A percentile compares a stretch with the other conserved stretches of the same genome.
Conservation (phyloP, 2,329 filamentous ascomycete genomes). For the Fusarium verticillioides region DNA sequence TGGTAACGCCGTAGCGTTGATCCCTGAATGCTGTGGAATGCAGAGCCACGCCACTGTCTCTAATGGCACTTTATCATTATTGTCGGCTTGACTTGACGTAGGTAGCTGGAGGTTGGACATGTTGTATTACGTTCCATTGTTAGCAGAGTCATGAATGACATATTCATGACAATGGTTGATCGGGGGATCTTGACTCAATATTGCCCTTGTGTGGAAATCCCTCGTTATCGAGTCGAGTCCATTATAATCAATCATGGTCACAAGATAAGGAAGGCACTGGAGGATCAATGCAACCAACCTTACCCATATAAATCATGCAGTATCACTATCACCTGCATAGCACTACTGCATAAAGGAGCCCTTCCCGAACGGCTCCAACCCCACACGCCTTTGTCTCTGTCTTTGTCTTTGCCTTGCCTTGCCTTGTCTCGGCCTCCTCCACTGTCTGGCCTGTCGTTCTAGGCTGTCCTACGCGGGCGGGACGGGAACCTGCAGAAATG, state of each 20-base stretch:
- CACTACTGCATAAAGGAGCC: conserved; percentile 17
- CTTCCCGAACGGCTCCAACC: conserved; percentile 19
- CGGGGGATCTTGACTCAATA: conserved; percentile 4
- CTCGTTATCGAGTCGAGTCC: not conserved
- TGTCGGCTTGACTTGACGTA: conserved; percentile 25
- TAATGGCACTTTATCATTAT: conserved; percentile 2
- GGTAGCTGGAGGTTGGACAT: conserved; percentile 25
- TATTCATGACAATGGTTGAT: conserved; percentile 7
- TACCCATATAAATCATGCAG: conserved; percentile 32
- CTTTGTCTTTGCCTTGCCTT: not conserved
- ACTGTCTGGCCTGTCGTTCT: not conserved
- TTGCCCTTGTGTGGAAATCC: not conserved
- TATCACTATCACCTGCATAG: conserved; percentile 26
- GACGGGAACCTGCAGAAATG: conserved; percentile 35
- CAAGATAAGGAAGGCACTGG: conserved; percentile 1
- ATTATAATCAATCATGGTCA: not conserved
- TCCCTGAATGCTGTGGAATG: conserved; percentile 35
- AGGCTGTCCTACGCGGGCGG: conserved; percentile 1
- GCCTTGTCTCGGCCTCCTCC: not conserved
- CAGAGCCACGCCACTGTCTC: conserved; percentile 29
- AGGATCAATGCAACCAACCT: conserved; percentile 3
- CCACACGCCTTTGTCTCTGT: not conserved
- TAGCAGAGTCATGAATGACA: not conserved
- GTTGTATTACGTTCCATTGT: not conserved
- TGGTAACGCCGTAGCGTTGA: conserved; percentile 30